Evolutionary conservation across 1,139 yeast genomes (phyloP), one percentile per base, ranked within the genome.

Genomic region (Taphrina pruni): DNA sequence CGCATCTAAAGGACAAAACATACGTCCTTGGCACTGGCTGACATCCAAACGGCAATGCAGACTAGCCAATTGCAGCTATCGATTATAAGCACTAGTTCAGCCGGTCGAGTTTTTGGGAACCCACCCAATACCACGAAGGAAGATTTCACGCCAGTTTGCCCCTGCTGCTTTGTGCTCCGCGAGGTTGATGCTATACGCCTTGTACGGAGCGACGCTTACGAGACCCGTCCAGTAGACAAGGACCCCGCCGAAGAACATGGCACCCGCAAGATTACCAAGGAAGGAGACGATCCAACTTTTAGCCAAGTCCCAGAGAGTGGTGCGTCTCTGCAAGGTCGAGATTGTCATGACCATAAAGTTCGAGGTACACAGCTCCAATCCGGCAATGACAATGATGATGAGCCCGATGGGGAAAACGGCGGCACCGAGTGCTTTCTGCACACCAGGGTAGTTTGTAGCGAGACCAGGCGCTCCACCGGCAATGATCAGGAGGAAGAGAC

Each of bases 11-110:
- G 43, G 43, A 0, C 43, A 39, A 11, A n/a, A 36, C 58, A 54
- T 54, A 54, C 58, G 0, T 96, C 95, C 74, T 88, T 88, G 8
- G 88, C 89, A 87, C 89, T 84, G 48, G 90, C 79, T 75, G 89
- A 95, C 68, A 89, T 78, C 77, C 88, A 89, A 9, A 89, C 86
- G 0, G 92, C 95, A 61, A 89, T 78, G 66, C 88, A 85, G 35
- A 89, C 95, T 75, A 82, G 88, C 75, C 89, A 89, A 76, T 90
- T 90, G 45, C 94, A 93, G 0, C 89, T 91, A 48, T 45, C 48
- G 48, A 45, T 2, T 20, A 35, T 50, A 2, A 32, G 38, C 26
- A 21, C 51, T 21, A 17, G 11, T 21, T 17, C 6, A 4, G 20
- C 26, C 51, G 20, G 51, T n/a, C 51, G 32, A 9, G 6, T 46